A percentile compares a stretch with the other conserved stretches of the same genome.
Conservation (phyloP, 2,329 filamentous ascomycete genomes). For the Talaromyces sp. region DNA sequence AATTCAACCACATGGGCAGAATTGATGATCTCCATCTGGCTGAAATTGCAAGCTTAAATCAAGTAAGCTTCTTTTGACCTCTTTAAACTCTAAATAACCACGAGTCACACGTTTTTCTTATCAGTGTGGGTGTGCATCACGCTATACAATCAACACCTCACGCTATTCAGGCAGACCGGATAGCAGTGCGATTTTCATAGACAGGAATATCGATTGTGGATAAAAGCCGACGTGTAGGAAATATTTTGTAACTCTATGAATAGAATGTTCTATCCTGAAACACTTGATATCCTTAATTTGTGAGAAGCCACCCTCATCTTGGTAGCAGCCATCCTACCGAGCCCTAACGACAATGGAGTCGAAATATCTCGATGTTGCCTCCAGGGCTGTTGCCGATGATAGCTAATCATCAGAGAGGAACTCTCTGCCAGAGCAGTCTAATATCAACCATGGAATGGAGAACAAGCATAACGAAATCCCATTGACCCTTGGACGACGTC, state of each 20-base stretch:
- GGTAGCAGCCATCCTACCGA: background rate
- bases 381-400: background rate
- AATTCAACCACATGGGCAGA: background rate
- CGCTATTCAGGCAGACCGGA: background rate
- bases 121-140: background rate
- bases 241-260: background rate
- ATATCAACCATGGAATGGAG: background rate
- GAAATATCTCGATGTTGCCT: background rate
- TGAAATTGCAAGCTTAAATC: background rate
- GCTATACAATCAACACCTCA: background rate
- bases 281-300: background rate
- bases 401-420: background rate
- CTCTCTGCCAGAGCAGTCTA: background rate
- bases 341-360: background rate
- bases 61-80: background rate
- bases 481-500: background rate
- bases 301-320: background rate
- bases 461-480: background rate
- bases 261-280: background rate
- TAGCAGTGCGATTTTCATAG: conserved; percentile 1
- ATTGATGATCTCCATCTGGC: background rate
- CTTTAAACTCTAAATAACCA: too few species aligned
- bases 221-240: background rate
- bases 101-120: background rate
- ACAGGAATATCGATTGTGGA: background rate